These are phyloP conservation scores for Rosa lucieae DNA, from an alignment of 306 rosid species.

Conservation along the genomic window DNA sequence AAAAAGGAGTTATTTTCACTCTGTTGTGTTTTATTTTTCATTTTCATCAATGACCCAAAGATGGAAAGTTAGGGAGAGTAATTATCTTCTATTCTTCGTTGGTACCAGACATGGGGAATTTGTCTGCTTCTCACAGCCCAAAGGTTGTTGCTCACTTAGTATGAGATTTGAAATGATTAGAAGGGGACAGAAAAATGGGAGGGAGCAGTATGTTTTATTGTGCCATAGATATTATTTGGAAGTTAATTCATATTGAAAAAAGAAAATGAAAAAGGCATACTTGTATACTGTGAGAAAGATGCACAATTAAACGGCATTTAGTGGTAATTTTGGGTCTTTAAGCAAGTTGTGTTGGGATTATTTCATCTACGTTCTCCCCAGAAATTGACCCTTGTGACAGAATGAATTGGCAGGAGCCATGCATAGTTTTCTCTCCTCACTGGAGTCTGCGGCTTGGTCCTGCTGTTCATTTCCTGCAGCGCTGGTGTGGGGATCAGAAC, in stretches of 20 bases:
- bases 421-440: slow-evolving; percentile 79
- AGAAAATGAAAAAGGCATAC: background rate
- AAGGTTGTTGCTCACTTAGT: background rate
- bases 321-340: background rate
- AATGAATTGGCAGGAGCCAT: slow-evolving; percentile 81
- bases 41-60: background rate
- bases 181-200: background rate
- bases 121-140: background rate
- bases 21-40: background rate
- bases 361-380: background rate
- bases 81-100: background rate
- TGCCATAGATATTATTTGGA: background rate
- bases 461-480: slow-evolving; percentile 70
- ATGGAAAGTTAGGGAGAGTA: background rate
- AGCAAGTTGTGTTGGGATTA: background rate
- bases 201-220: background rate
- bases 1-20: background rate
- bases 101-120: background rate
- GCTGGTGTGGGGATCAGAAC: slow-evolving; percentile 72
- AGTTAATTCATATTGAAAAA: background rate
- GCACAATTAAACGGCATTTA: background rate
- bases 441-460: slow-evolving; percentile 94
- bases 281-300: background rate
- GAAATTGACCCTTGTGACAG: slow-evolving; percentile 44
- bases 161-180: background rate